A percentile compares a stretch with the other conserved stretches of the same genome.
Evolutionary conservation across 2,329 filamentous ascomycete genomes (phyloP).

Genomic region (Alternaria arborescens): DNA sequence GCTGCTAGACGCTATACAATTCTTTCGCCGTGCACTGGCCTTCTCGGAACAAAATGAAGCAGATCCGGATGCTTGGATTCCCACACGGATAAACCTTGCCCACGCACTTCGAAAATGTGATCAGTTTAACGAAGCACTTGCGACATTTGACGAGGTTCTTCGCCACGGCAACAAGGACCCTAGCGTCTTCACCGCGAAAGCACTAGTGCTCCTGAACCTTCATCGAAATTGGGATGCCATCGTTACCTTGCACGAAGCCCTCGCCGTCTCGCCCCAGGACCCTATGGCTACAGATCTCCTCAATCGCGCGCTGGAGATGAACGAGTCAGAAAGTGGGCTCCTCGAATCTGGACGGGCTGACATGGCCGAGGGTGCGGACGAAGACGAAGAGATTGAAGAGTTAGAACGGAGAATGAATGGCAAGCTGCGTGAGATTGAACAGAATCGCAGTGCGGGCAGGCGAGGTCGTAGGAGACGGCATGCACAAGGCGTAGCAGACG

Average conservation of each 20-base stretch:
- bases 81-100: slow-evolving; percentile 86
- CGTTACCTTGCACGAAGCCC: slow-evolving; percentile 81
- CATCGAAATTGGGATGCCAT: slow-evolving; percentile 79
- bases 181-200: slow-evolving; percentile 81
- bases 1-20: slow-evolving; percentile 75
- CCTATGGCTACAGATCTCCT: slow-evolving; percentile 81
- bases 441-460: slow-evolving; percentile 63
- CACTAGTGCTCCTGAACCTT: slow-evolving; percentile 82
- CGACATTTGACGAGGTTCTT: slow-evolving; percentile 86
- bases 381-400: slow-evolving; percentile 53
- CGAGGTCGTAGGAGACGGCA: slow-evolving; percentile 59
- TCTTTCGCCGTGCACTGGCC: slow-evolving; percentile 79
- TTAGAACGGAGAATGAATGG: slow-evolving; percentile 64
- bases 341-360: slow-evolving; percentile 1
- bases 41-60: slow-evolving; percentile 83
- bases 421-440: slow-evolving; percentile 59
- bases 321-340: slow-evolving; percentile 39
- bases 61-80: slow-evolving; percentile 82
- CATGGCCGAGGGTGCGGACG: slow-evolving; percentile 15
- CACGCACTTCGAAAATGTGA: slow-evolving; percentile 82
- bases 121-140: slow-evolving; percentile 74
- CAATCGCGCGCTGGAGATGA: slow-evolving; percentile 68
- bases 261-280: slow-evolving; percentile 81
- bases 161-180: slow-evolving; percentile 82
- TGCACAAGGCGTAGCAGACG: slow-evolving; percentile 55